These are phyloP conservation scores for Aquilaria sinensis DNA, from an alignment of 345 rosid genomes.

Conservation along the genomic window DNA sequence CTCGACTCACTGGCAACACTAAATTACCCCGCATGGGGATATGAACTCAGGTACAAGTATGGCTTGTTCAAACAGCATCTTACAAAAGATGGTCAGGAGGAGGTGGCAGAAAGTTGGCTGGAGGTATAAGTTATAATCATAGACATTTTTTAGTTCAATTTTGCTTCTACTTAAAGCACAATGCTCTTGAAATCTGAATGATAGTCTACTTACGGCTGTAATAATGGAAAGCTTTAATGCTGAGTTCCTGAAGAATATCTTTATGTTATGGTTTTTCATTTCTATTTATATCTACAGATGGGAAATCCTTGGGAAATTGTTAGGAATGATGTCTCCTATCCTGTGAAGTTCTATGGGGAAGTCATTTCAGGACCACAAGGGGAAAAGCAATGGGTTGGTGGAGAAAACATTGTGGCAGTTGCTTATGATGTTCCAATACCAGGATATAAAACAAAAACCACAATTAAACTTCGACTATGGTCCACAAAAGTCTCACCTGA, in stretches of 20 bases:
- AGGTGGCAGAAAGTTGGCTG: constrained; percentile 86
- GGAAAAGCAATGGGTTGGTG: constrained; percentile 68
- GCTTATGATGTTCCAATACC: constrained; percentile 85
- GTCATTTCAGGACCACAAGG: constrained; percentile 65
- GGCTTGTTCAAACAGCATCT: constrained; percentile 73
- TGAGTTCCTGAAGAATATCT: too few species aligned
- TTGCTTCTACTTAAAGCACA: too few species aligned
- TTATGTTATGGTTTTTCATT: too few species aligned
- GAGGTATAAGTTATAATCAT: constrained; percentile 35
- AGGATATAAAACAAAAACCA: constrained; percentile 73
- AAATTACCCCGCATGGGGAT: constrained; percentile 86
- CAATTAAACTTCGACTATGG: constrained; percentile 75
- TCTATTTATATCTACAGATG: constrained; percentile 25
- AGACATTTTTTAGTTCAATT: too few species aligned
- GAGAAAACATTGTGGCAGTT: constrained; percentile 67
- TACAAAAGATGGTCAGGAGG: constrained; percentile 84
- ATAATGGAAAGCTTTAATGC: too few species aligned
- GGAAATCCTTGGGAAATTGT: constrained; percentile 90
- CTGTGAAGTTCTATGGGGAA: constrained; percentile 69
- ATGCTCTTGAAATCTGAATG: too few species aligned
- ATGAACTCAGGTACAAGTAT: constrained; percentile 74
- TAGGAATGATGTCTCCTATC: constrained; percentile 68
- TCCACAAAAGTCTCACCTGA: constrained; percentile 65
- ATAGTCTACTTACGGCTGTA: too few species aligned
- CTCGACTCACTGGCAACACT: constrained; percentile 79